Evolutionary conservation across 306 rosid genomes (phyloP).

Genomic region (Vicia sativa): DNA sequence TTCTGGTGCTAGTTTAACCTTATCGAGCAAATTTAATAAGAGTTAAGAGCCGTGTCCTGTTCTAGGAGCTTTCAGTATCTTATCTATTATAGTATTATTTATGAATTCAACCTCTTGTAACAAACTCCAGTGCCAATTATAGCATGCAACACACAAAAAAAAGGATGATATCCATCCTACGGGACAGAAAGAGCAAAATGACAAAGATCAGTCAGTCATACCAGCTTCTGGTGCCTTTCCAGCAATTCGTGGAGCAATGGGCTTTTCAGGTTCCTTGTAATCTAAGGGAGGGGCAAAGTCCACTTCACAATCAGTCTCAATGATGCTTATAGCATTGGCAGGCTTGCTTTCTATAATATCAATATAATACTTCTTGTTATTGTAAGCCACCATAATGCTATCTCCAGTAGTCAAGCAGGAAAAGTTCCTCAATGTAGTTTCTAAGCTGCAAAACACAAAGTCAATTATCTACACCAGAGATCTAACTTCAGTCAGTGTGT

Average conservation of each 20-base stretch:
- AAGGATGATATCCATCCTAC: background rate
- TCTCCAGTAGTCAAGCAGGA: constrained; percentile 94
- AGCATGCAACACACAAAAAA: constrained; percentile 28
- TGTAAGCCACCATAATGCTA: constrained; percentile 98
- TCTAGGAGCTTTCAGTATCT: background rate
- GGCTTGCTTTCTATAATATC: constrained; percentile 93
- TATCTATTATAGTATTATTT: constrained; percentile 11
- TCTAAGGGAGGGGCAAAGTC: constrained; percentile 99
- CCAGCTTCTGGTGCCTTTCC: constrained; percentile 70
- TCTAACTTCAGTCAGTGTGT: constrained; percentile 12
- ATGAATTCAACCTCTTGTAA: constrained; percentile 1
- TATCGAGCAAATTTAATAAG: background rate
- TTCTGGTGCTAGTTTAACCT: constrained; percentile 14
- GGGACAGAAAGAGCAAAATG: constrained; percentile 6
- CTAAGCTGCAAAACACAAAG: constrained; percentile 65
- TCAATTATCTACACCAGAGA: constrained; percentile 20
- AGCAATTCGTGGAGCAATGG: constrained; percentile 46
- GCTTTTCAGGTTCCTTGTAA: constrained; percentile 95
- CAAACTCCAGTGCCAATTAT: background rate
- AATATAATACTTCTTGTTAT: constrained; percentile 91
- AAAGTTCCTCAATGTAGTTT: constrained; percentile 91
- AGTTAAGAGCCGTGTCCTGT: constrained; percentile 9
- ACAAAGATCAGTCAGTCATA: constrained; percentile 39
- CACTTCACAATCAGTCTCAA: constrained; percentile 98
- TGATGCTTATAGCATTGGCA: constrained; percentile 83